phyloP scores from a whole-genome alignment of 352 stramenopile species.

The Pythium myriotylum region DNA sequence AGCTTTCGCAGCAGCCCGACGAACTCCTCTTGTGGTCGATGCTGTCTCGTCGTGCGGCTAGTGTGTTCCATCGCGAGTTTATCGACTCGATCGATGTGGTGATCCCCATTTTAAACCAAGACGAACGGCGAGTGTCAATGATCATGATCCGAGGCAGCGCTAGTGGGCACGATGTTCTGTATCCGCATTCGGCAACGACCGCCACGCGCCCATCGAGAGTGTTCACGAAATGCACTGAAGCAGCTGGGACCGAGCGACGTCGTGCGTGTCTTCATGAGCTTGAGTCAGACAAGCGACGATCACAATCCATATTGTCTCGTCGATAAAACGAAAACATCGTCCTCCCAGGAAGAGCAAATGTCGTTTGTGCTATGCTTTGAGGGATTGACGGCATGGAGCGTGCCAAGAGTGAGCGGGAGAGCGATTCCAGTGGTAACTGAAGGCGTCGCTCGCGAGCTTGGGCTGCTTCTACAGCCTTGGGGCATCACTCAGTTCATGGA shows the following conservation, averaged over 20 bases:
- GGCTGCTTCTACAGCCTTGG: not conserved
- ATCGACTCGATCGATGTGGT: conserved; percentile 11
- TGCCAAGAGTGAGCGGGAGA: not conserved
- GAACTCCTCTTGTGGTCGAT: conserved; percentile 33
- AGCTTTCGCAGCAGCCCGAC: conserved; percentile 19
- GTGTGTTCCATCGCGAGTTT: conserved; percentile 19
- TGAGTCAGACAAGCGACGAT: not conserved
- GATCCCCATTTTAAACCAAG: conserved; percentile 23
- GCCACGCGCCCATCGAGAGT: not conserved
- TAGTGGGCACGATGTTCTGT: conserved; percentile 1
- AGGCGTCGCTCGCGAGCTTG: not conserved
- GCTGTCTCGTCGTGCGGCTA: conserved; percentile 27
- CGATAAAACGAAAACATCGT: no score
- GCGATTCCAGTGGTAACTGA: not conserved
- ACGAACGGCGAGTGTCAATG: conserved; percentile 1
- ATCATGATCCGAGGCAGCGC: conserved; percentile 9
- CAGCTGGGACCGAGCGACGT: not conserved
- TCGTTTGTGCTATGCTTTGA: conserved; percentile 10
- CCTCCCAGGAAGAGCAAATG: no score
- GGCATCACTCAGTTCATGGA: not conserved
- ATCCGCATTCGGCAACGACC: not conserved
- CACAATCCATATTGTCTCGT: conserved; percentile 3
- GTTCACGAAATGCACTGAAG: conserved; percentile 1
- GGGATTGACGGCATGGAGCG: conserved; percentile 6
- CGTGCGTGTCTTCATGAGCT: conserved; percentile 3